Base-by-base conservation (phyloP, 495 filamentous ascomycete species). In the Sphaerosporella brunnea region DNA sequence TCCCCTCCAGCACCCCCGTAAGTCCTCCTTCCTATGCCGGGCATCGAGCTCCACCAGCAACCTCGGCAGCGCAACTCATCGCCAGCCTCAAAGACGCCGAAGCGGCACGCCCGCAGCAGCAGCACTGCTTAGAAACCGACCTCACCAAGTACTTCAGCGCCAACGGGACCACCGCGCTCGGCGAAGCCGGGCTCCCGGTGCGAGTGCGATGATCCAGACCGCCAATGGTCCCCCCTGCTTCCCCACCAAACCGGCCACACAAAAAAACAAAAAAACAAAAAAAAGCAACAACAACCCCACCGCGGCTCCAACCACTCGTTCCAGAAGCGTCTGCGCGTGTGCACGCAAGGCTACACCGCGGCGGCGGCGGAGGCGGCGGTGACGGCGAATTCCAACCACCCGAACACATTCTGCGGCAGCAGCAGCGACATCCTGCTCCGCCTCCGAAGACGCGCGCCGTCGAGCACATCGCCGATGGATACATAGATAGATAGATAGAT, bases 161-260 rank as follows among this genome's bases (percentile, higher is more conserved):
- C 16, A 58, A 65, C 41, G 54, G 63, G 8, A 55, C 69, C 1
- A 69, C 70, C 2, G 65, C 67, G 21, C 65, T 68, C 44, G 64
- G 67, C 3, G 62, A 65, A 66, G n/a, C 53, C 57, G 4, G 61
- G 63, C 11, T 63, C 72, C 11, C 52, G 70, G 10, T 74, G 75
- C 51, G 65, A 73, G 8, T 76, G 74, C 49, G 75, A 79, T 49
- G 69, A 78, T 48, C 64, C 68, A 0, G 75, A 79, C 50, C 56
- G 64, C 0, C 76, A 78, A 61, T 78, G 66, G 68, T 68, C 56
- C 28, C 43, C 45, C 10, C 16, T 37, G 0, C 18, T 19, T 20
- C 25, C 26, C 26, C 23, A 37, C 20, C 5, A 13, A 32, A 13
- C 11, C 32, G n/a, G 10, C 16, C 9, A 30, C 21, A 15, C 23